Evolutionary conservation across 352 stramenopile genomes (phyloP), one percentile per base, ranked within the genome.

Genomic region (Globisporangium canariense): DNA sequence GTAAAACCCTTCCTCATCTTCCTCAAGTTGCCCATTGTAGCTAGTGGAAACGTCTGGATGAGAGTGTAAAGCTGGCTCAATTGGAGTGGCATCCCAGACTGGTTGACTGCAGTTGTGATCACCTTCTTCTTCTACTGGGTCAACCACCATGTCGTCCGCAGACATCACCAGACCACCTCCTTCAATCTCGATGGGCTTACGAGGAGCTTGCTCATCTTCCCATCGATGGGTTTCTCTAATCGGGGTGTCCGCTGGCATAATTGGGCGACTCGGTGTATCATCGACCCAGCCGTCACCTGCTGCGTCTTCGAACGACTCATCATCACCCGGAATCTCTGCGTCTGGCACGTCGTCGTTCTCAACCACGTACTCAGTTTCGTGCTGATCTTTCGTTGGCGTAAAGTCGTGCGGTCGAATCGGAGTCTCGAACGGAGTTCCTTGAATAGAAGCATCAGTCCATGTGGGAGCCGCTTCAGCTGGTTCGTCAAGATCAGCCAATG

Each of bases 221-320:
- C 50, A 41, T 20, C n/a, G 32, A 14, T 22, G 28, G 50, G 22
- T 34, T 9, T 9, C 20, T 25, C 16, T 22, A 10, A 28, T 14
- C 7, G 11, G 25, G 32, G 10, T 38, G 28, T 40, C 28, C 3
- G 11, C 14, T 14, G 50, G 30, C 8, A 57, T 13, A 57, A 57
- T 28, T 9, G 51, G 16, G 9, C 6, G 8, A 18, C 7, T 43
- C 13, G 30, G 18, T 57, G 51, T 14, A 57, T 28, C 30, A 40
- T 62, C 22, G 28, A 30, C 28, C 14, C 25, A 52, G 18, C 18
- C 11, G 18, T 28, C 55, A 18, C 13, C 49, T 38, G 43, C 13
- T 18, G 20, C 49, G 14, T 69, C 65, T 41, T 65, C 65, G 34
- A 59, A 41, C 41, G 7, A 3, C 2, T 41, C 51, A 57, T 30